Conservation (phyloP, 192 early-diverging fungal genomes). For the Ambispora gerdemannii region DNA sequence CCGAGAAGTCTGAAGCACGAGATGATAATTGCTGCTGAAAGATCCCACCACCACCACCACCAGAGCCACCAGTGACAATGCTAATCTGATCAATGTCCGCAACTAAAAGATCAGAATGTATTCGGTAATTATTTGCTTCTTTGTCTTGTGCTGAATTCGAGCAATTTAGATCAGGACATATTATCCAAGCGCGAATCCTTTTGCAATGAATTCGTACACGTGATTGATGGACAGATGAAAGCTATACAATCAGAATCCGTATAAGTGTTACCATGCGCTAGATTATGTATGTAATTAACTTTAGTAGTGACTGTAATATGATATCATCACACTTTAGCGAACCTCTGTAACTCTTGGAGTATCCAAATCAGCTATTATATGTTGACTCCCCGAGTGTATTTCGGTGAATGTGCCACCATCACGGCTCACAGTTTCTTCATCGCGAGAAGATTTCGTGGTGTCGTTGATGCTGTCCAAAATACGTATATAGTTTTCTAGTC, state of each 20-base stretch:
- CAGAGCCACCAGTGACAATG: neutral
- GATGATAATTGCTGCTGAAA: too few species aligned
- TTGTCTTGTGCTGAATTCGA: neutral
- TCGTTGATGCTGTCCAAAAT: constrained; percentile 23
- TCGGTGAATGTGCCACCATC: neutral
- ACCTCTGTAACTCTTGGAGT: constrained; percentile 31
- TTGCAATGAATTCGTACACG: neutral
- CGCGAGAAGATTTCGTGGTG: neutral
- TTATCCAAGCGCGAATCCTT: constrained; percentile 13
- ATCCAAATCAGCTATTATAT: constrained; percentile 41
- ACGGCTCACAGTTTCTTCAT: neutral
- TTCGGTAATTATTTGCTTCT: neutral
- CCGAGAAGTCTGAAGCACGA: too few species aligned
- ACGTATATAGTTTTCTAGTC: constrained; percentile 45
- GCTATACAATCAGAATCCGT: neutral
- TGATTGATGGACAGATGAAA: neutral
- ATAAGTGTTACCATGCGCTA: too few species aligned
- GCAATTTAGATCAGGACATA: constrained; percentile 24
- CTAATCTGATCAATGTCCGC: constrained; percentile 17
- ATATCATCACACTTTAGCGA: neutral
- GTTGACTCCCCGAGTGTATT: constrained; percentile 26
- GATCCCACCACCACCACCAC: neutral
- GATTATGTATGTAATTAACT: neutral
- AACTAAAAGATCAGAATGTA: constrained; percentile 18
- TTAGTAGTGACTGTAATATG: neutral